phyloP scores from a whole-genome alignment of 495 filamentous ascomycete species.

The Elasticomyces elasticus region DNA sequence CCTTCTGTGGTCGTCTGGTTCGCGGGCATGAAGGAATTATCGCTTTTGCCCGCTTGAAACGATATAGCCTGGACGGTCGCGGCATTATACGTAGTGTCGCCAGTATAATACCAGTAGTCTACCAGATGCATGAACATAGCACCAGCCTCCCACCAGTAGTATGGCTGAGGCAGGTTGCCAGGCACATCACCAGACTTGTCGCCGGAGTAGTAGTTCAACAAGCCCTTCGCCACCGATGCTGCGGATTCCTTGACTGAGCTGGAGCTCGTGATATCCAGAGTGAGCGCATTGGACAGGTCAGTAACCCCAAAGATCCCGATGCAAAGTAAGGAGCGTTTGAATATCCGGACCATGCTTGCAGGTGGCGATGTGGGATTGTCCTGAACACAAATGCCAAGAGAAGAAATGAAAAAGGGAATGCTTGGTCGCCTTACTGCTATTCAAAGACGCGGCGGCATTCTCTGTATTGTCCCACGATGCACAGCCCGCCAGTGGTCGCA shows the following conservation, averaged over 20 bases:
- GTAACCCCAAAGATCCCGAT: background rate
- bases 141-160: constrained; percentile 42
- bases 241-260: constrained; percentile 33
- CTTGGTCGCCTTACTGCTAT: no score
- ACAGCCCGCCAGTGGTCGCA: no score
- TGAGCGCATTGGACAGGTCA: background rate
- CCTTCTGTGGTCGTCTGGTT: constrained; percentile 38
- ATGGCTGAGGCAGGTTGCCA: constrained; percentile 30
- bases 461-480: no score
- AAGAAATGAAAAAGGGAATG: no score
- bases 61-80: constrained; percentile 39
- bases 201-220: constrained; percentile 37
- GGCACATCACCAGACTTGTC: constrained; percentile 37
- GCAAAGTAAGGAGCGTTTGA: background rate
- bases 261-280: constrained; percentile 12
- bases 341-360: background rate
- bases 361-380: no score
- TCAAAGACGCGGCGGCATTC: no score
- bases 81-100: constrained; percentile 42
- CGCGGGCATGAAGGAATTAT: constrained; percentile 40
- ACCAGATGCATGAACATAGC: constrained; percentile 42
- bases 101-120: constrained; percentile 47
- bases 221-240: constrained; percentile 24
- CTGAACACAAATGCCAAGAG: no score
- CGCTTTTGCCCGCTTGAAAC: constrained; percentile 36